Evolutionary conservation across 768 basidiomycete species (phyloP).

Genomic region (Auricularia auricula-judae): DNA sequence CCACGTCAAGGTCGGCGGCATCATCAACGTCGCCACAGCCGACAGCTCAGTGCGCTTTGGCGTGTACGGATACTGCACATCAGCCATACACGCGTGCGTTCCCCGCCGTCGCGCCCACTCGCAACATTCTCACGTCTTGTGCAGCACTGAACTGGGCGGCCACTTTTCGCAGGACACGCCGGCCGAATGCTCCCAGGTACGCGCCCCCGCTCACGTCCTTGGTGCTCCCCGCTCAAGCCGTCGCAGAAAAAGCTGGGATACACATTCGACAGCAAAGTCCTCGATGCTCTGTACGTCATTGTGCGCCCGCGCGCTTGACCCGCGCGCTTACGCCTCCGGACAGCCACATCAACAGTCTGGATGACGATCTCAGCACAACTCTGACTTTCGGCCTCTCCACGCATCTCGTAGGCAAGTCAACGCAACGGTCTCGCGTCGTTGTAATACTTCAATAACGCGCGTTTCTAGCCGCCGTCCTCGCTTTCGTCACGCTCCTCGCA

Average conservation of each 20-base stretch:
- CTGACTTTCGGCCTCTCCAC: conserved; percentile 40
- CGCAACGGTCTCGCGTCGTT: not conserved
- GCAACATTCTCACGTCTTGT: not conserved
- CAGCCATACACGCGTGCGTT: conserved; percentile 33
- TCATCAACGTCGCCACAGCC: conserved; percentile 23
- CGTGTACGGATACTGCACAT: conserved; percentile 55
- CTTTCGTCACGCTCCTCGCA: conserved; percentile 37
- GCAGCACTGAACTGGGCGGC: not conserved
- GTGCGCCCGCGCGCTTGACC: conserved; percentile 8
- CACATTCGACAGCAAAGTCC: conserved; percentile 39
- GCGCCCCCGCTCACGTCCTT: not conserved
- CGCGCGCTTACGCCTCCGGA: conserved; percentile 5
- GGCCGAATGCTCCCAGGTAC: not conserved
- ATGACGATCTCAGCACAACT: conserved; percentile 31
- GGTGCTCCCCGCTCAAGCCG: not conserved
- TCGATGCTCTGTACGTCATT: conserved; percentile 31
- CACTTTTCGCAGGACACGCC: not conserved
- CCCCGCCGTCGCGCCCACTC: not conserved
- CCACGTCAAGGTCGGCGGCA: conserved; percentile 10
- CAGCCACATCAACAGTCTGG: conserved; percentile 26
- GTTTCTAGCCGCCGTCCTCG: conserved; percentile 32
- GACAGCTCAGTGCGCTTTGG: conserved; percentile 37
- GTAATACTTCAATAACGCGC: not conserved
- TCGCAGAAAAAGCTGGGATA: conserved; percentile 36
- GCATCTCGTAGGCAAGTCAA: conserved; percentile 39